Percentiles rank a stretch among this genome's conserved stretches.
These are phyloP conservation scores for Podospora bellae-mahoneyi DNA, from an alignment of 495 filamentous ascomycete species.

Conservation along the genomic window DNA sequence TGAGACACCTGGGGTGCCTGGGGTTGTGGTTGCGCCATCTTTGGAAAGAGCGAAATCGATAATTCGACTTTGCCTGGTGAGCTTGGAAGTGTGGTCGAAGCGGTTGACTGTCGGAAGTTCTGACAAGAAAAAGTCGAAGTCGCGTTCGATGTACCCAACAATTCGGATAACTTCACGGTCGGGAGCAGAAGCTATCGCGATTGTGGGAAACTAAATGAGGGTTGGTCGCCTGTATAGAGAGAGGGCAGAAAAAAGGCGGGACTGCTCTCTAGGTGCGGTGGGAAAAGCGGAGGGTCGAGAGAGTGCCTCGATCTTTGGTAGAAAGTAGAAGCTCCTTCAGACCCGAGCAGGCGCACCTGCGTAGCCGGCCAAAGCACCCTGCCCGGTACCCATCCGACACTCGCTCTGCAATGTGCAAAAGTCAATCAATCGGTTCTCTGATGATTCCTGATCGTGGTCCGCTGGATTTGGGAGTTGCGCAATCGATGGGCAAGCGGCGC, in stretches of 20 bases:
- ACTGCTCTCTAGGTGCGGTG: neutral
- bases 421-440: conserved; percentile 8
- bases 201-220: neutral
- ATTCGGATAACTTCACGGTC: neutral
- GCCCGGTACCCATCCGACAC: conserved; percentile 24
- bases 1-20: conserved; percentile 53
- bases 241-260: neutral
- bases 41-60: conserved; percentile 12
- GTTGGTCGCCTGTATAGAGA: neutral
- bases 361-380: conserved; percentile 28
- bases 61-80: neutral
- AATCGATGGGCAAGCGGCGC: conserved; percentile 14
- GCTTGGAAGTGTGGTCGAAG: neutral
- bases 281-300: neutral
- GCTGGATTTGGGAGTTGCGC: neutral
- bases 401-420: neutral
- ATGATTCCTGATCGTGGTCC: conserved; percentile 3
- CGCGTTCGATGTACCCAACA: neutral
- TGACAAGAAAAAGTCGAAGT: neutral
- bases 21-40: conserved; percentile 65
- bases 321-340: neutral
- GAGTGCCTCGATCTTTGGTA: neutral
- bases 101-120: neutral
- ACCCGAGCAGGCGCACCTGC: conserved; percentile 28
- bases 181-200: neutral